These are phyloP conservation scores for Starmerella floris DNA, from an alignment of 805 yeast genomes.

Conservation along the genomic window DNA sequence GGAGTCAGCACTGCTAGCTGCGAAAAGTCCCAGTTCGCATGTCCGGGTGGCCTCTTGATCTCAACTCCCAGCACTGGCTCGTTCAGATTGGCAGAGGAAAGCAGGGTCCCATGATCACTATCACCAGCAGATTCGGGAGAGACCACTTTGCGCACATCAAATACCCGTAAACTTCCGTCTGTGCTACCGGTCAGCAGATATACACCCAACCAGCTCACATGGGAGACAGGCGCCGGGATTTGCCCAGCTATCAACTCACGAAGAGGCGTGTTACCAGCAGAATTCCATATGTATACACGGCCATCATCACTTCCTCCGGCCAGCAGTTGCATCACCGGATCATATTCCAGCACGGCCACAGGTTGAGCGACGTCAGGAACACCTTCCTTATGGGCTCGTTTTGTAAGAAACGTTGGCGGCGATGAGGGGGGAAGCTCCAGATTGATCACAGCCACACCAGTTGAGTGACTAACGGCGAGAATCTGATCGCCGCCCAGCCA, in stretches of 20 bases:
- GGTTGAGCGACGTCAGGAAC: slow-evolving; percentile 23
- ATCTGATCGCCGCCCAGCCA: slow-evolving; percentile 8
- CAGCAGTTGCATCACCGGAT: slow-evolving; percentile 38
- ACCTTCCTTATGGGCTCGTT: too few relatives aligned
- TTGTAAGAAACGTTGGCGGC: not conserved
- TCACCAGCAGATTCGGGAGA: not conserved
- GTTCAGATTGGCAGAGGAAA: slow-evolving; percentile 1
- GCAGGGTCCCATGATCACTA: not conserved
- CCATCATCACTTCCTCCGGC: slow-evolving; percentile 72
- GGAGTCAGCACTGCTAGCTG: slow-evolving; percentile 6
- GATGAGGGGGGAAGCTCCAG: not conserved
- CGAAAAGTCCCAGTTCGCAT: not conserved
- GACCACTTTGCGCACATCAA: slow-evolving; percentile 7
- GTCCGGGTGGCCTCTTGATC: not conserved
- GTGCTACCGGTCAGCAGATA: slow-evolving; percentile 13
- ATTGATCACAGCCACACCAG: not conserved
- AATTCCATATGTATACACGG: slow-evolving; percentile 55
- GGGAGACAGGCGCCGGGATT: slow-evolving; percentile 21
- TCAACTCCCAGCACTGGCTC: slow-evolving; percentile 4
- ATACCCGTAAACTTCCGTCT: slow-evolving; percentile 7
- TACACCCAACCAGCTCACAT: slow-evolving; percentile 13
- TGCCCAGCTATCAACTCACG: slow-evolving; percentile 18
- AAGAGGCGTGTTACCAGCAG: slow-evolving; percentile 7
- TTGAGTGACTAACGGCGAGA: slow-evolving; percentile 6
- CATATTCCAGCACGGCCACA: slow-evolving; percentile 44